phyloP scores from a whole-genome alignment of 2,329 filamentous ascomycete species.

The Blastomyces percursus region DNA sequence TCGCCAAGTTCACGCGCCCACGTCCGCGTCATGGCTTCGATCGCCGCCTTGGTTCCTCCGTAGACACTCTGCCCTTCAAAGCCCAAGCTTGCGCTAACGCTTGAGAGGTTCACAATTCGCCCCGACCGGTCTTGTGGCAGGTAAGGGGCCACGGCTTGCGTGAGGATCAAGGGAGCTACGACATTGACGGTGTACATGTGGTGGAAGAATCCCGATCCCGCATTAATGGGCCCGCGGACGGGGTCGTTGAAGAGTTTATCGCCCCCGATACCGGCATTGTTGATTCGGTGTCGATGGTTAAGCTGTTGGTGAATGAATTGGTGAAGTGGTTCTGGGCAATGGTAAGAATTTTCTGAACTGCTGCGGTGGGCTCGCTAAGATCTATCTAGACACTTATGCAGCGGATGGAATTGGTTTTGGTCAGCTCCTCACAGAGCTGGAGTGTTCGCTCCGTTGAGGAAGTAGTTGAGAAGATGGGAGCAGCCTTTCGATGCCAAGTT shows the following conservation, averaged over 20 bases:
- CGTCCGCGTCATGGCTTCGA: constrained; percentile 59
- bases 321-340: constrained; percentile 50
- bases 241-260: constrained; percentile 50
- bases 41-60: constrained; percentile 54
- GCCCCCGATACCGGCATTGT: constrained; percentile 62
- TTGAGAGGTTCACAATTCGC: constrained; percentile 52
- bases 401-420: constrained; percentile 47
- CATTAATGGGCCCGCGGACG: constrained; percentile 49
- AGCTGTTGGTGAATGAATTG: constrained; percentile 27
- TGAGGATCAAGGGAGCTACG: constrained; percentile 64
- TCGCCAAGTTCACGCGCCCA: constrained; percentile 55
- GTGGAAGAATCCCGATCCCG: constrained; percentile 54
- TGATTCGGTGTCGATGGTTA: constrained; percentile 71
- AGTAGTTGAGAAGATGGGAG: constrained; percentile 57
- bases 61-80: constrained; percentile 51
- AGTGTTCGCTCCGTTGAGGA: constrained; percentile 44
- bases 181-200: constrained; percentile 71
- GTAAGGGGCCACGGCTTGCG: constrained; percentile 60
- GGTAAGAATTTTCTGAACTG: constrained; percentile 46
- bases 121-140: constrained; percentile 58
- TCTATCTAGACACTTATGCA: constrained; percentile 59
- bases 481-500: constrained; percentile 64
- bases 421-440: constrained; percentile 47
- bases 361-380: constrained; percentile 52
- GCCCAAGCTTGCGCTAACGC: constrained; percentile 47